phyloP scores from a whole-genome alignment of 192 early-diverging fungal genomes.

The Podila clonocystis region DNA sequence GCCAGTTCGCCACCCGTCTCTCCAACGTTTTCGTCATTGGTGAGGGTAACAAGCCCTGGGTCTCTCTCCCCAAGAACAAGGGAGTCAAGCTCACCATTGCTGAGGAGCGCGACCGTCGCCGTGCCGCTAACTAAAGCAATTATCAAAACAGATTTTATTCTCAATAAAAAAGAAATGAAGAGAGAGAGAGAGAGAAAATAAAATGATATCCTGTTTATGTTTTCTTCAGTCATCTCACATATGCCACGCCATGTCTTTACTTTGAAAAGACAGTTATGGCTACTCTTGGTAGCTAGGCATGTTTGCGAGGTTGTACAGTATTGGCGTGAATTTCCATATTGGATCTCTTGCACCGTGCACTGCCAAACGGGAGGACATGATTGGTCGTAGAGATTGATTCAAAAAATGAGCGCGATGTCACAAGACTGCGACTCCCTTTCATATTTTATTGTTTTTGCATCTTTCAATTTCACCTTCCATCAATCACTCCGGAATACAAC shows the following conservation, averaged over 20 bases:
- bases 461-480: background rate
- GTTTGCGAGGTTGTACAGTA: no score
- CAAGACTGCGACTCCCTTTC: background rate
- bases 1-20: slow-evolving; percentile 97
- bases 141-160: background rate
- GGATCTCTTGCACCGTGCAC: no score
- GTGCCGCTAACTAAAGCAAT: slow-evolving; percentile 51
- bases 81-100: slow-evolving; percentile 99
- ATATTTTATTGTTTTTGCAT: background rate
- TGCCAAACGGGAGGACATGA: background rate
- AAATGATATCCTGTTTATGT: no score
- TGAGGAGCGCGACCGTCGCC: slow-evolving; percentile 97
- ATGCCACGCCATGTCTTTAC: no score
- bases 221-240: no score
- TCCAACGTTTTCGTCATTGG: slow-evolving; percentile 85
- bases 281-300: background rate
- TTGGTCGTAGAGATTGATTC: background rate
- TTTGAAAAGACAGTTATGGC: background rate
- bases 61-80: slow-evolving; percentile 99
- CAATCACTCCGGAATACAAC: background rate
- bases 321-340: no score
- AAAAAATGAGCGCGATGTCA: background rate
- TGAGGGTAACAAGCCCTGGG: slow-evolving; percentile 89
- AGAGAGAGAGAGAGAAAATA: background rate
- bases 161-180: background rate